phyloP scores from a whole-genome alignment of 2,329 filamentous ascomycete genomes.

The Colletotrichum coccodes region DNA sequence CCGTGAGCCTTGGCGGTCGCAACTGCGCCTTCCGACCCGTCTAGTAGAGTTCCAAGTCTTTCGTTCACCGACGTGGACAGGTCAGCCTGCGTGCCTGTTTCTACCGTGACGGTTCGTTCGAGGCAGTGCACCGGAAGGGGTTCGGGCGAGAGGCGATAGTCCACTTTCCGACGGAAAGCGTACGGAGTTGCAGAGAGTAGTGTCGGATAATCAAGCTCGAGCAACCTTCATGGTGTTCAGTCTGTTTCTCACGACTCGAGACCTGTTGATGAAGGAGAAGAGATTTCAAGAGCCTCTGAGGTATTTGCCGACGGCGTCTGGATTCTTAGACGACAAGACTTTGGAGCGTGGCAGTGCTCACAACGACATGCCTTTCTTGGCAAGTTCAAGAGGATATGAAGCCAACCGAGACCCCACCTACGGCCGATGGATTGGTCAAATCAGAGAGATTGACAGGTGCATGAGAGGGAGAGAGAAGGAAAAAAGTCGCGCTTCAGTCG shows the following conservation, averaged over 20 bases:
- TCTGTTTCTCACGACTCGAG: background rate
- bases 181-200: background rate
- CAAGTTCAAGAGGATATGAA: conserved; percentile 27
- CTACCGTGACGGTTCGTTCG: background rate
- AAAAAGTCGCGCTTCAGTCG: conserved; percentile 25
- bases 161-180: background rate
- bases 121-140: conserved; percentile 23
- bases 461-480: background rate
- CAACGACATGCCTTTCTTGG: conserved; percentile 32
- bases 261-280: background rate
- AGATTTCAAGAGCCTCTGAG: background rate
- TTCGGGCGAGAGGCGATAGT: conserved; percentile 6
- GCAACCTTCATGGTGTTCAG: conserved; percentile 3
- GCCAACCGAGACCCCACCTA: conserved; percentile 26
- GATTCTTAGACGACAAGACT: background rate
- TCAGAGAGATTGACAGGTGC: conserved; percentile 13
- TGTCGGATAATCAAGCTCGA: background rate
- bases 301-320: conserved; percentile 1
- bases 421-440: conserved; percentile 8
- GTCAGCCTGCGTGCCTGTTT: conserved; percentile 1
- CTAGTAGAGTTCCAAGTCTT: background rate
- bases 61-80: background rate
- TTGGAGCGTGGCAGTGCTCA: conserved; percentile 30
- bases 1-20: conserved; percentile 7
- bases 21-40: conserved; percentile 29